These are phyloP conservation scores for Ophiostoma sp. DNA, from an alignment of 2,329 filamentous ascomycete genomes.

Conservation along the genomic window DNA sequence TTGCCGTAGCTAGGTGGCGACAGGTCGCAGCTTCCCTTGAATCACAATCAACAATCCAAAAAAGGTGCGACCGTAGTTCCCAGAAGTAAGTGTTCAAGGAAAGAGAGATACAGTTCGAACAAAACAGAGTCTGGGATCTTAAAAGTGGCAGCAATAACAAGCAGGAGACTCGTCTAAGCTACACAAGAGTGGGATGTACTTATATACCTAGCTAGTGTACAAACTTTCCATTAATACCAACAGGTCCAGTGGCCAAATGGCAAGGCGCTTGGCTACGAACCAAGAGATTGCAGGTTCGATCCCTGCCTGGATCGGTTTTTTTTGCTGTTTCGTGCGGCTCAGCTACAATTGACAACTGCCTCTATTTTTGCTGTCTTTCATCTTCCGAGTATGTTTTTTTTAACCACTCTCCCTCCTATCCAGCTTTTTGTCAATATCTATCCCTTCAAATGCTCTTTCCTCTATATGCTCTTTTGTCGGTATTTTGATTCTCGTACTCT, in stretches of 20 bases:
- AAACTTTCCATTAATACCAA: not conserved
- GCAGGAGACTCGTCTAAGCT: not conserved
- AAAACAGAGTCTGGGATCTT: no score
- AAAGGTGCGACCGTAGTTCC: not conserved
- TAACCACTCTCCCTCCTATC: not conserved
- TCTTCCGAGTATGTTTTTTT: not conserved
- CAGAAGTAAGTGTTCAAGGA: not conserved
- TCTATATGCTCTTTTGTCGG: not conserved
- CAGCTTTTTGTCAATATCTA: not conserved
- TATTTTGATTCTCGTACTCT: no score
- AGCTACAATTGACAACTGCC: no score
- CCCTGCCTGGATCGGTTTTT: conserved; percentile 36
- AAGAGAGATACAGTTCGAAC: not conserved
- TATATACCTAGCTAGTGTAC: not conserved
- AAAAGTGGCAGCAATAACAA: not conserved
- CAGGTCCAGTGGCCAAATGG: conserved; percentile 37
- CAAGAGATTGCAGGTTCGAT: conserved; percentile 43
- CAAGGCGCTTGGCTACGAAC: conserved; percentile 43
- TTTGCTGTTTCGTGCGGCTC: not conserved
- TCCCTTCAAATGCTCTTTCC: not conserved
- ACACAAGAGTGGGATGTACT: not conserved
- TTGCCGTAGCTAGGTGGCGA: no score
- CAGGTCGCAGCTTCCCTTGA: not conserved
- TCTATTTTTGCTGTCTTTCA: not conserved
- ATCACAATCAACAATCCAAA: not conserved